Base-by-base conservation (phyloP, 306 rosid genomes). In the Vigna angularis region DNA sequence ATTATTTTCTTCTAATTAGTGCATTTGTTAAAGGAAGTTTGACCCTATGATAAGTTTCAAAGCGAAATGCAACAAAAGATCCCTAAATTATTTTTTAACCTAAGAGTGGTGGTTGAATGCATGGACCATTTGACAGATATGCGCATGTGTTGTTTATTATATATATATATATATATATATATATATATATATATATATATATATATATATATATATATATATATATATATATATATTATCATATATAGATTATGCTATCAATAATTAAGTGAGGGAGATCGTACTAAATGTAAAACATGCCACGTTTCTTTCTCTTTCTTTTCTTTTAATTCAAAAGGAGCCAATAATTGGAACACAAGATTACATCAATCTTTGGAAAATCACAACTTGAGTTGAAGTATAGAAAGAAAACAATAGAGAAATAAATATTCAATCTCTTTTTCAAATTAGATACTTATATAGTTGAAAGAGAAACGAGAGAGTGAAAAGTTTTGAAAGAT, bases 201-300 rank as follows among this genome's bases (percentile, higher is more conserved):
- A 34, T 34, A 34, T 34, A 34, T 34, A 34, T 34, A 34, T 34
- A 34, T 34, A 38, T 7, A 9, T 42, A 9, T 44, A 34, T 34
- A 4, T 4, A 34, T 34, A 34, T 34, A 34, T 34, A 34, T 34
- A 34, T 34, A 34, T 34, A 34, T 34, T 26, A 26, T 30, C 34
- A 30, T 30, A 4, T 1, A 32, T 32, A 32, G 36, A 48, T 22
- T 56, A 75, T 79, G 79, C 79, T 75, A 66, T 83, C 81, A 79
- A 81, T 79, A 81, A 72, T 79, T 68, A 44, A 83, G 70, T 73
- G 87, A 65, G 78, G 81, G 82, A 48, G 90, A 79, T 83, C n/a
- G 68, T 75, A 76, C 34, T 48, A 58, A 9, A 69, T 45, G 64
- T 62, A 52, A 30, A 70, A 66, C 68, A 68, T 81, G 85, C 53